Evolutionary conservation across 2,329 filamentous ascomycete genomes (phyloP), one percentile per base, ranked within the genome.

Genomic region (Beauveria bassiana): DNA sequence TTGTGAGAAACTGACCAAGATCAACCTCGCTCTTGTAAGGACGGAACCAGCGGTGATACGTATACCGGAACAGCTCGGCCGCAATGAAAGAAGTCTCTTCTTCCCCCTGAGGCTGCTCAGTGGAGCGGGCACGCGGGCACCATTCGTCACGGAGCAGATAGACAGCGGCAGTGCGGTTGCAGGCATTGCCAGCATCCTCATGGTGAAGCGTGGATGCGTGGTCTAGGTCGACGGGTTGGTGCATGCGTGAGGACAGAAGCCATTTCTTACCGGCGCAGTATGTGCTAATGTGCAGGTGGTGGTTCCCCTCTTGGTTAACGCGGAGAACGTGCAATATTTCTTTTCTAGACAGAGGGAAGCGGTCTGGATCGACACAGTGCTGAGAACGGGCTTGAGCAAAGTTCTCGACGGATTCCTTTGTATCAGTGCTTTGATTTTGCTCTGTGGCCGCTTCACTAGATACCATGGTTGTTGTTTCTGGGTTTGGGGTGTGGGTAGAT

Each of bases 21-120:
- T 60, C 50, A 60, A 60, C 47, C 49, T 60, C 50, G 47, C 58
- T 60, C n/a, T 42, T 24, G 26, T 54, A 54, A 2, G 58, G 50
- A n/a, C 26, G 42, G 40, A 60, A 38, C 26, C 50, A 60, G 18
- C 58, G 58, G 10, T 26, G 22, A 20, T 60, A 54, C 12, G 58
- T 60, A 47, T 60, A 54, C 22, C 20, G 49, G 20, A 24, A 60
- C 22, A 60, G 16, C 47, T 0, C 53, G 22, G 31, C 34, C 6
- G 47, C 12, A 34, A 59, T 43, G 1, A 59, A 34, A 34, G 10
- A 5, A 5, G 5, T 5, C 12, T 34, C 31, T 5, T 34, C 31
- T 34, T 34, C 12, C 31, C 4, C 5, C 12, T 14, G 34, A 43
- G 22, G 47, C 47, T 18, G 47, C 46, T 59, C n/a, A 16, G 20